phyloP scores from a whole-genome alignment of 2,329 filamentous ascomycete genomes.

The Xylariaceae sp. region DNA sequence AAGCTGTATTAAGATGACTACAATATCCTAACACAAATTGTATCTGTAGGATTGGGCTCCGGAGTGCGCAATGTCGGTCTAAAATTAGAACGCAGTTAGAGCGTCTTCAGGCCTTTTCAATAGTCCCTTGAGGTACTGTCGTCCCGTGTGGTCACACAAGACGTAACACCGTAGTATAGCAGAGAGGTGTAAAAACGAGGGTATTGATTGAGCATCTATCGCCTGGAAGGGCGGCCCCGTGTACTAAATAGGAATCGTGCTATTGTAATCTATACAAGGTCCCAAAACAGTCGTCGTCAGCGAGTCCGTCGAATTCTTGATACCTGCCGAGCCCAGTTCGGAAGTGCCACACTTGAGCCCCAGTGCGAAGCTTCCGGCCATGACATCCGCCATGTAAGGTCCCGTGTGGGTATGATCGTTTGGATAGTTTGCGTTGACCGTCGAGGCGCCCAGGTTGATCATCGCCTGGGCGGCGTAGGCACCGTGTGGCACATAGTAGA shows the following conservation, averaged over 20 bases:
- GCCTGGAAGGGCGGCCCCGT: too few relatives aligned
- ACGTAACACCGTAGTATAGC: too few relatives aligned
- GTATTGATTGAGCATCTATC: too few relatives aligned
- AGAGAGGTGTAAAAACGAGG: too few relatives aligned
- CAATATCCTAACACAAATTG: too few relatives aligned
- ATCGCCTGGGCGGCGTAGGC: constrained; percentile 58
- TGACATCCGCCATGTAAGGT: constrained; percentile 55
- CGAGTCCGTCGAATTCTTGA: constrained; percentile 38
- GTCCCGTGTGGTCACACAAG: too few relatives aligned
- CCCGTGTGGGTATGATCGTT: constrained; percentile 67
- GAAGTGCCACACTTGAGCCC: constrained; percentile 53
- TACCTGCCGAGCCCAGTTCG: constrained; percentile 38
- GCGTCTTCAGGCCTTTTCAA: neutral
- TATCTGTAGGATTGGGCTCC: too few relatives aligned
- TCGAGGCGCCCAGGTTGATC: constrained; percentile 49
- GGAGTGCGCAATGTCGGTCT: too few relatives aligned
- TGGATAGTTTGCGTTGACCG: constrained; percentile 58
- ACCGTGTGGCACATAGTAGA: constrained; percentile 63
- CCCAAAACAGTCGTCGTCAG: constrained; percentile 36
- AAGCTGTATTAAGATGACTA: too few relatives aligned
- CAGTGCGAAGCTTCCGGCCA: constrained; percentile 60
- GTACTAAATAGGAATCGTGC: constrained; percentile 29
- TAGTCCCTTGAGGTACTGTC: neutral
- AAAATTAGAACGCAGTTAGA: constrained; percentile 1
- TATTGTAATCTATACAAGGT: constrained; percentile 35